Base-by-base conservation (phyloP, 805 yeast species). In the Hanseniaspora taiwanica region DNA sequence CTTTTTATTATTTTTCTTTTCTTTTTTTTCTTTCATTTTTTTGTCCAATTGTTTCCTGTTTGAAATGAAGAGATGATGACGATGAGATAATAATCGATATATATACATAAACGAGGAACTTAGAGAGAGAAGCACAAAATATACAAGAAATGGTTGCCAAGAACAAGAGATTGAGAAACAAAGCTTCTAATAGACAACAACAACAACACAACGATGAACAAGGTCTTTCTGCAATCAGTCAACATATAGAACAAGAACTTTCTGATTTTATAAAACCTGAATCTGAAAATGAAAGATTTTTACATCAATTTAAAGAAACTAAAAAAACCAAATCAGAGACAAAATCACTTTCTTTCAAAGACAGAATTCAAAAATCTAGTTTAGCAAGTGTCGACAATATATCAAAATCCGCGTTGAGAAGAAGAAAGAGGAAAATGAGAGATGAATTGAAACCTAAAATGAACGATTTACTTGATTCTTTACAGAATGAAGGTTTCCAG, bases 401-500 rank as follows among this genome's bases (percentile, higher is more conserved):
- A 34, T 76, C 85, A 17, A 81, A 81, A 53, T 76, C 84, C 5
- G 64, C 85, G 0, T 45, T 69, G 3, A 68, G 84, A 52, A 68
- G 78, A 56, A 68, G 84, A 47, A 77, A 78, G 49, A 73, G 82
- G 47, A 72, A 68, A 49, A 64, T 67, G 37, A 72, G 70, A 49
- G 81, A 79, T 42, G 73, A 77, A 47, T 61, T 82, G 44, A 72
- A 72, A 49, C 84, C 87, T 4, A 70, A 76, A 50, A 68, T 81
- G 72, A 65, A 68, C 40, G 91, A 81, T 47, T 58, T 81, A 35
- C 60, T 76, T 40, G 63, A 63, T 21, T 74, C 72, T 14, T 62
- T 81, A 39, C 69, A 65, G 18, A 58, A 58, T 19, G 64, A 52
- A 24, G 54, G 39, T 37, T 45, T 43, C 25, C 46, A 36, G 42